phyloP scores from a whole-genome alignment of 768 basidiomycete genomes.

The Termitomyces bulborhizus region DNA sequence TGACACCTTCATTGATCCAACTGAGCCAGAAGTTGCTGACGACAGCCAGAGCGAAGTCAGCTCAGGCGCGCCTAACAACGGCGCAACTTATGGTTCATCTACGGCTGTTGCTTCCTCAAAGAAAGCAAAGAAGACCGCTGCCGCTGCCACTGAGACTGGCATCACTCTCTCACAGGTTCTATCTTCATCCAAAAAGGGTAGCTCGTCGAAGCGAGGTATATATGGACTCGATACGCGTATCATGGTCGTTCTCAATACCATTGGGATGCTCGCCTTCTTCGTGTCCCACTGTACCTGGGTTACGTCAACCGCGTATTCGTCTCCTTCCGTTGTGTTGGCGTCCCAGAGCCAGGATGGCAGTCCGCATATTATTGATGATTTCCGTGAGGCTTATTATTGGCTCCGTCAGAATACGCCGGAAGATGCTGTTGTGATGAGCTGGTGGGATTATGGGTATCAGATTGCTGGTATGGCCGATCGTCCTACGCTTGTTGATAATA shows the following conservation, averaged over 20 bases:
- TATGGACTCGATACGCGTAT: conserved; percentile 83
- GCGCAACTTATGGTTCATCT: conserved; percentile 16
- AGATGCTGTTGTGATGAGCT: conserved; percentile 93
- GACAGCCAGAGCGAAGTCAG: conserved; percentile 21
- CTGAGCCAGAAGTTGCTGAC: conserved; percentile 46
- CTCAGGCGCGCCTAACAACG: not conserved
- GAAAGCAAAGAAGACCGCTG: conserved; percentile 55
- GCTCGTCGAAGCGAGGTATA: conserved; percentile 53
- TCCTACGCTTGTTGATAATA: conserved; percentile 95
- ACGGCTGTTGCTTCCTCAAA: conserved; percentile 35
- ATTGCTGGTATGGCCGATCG: conserved; percentile 99
- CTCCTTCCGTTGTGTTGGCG: conserved; percentile 93
- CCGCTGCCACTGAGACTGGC: conserved; percentile 24
- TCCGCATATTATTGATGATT: conserved; percentile 96
- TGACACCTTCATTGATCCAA: conserved; percentile 86
- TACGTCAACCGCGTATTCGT: conserved; percentile 91
- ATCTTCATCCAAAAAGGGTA: conserved; percentile 29
- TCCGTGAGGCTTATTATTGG: conserved; percentile 99
- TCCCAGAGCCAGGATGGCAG: conserved; percentile 76
- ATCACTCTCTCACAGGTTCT: conserved; percentile 34
- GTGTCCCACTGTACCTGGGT: conserved; percentile 97
- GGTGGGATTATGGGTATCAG: conserved; percentile 99
- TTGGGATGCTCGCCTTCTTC: conserved; percentile 81
- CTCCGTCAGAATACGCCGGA: conserved; percentile 90
- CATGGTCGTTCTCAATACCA: conserved; percentile 64